Conservation (phyloP, 305 asterid genomes). For the Rubia tinctorum region DNA sequence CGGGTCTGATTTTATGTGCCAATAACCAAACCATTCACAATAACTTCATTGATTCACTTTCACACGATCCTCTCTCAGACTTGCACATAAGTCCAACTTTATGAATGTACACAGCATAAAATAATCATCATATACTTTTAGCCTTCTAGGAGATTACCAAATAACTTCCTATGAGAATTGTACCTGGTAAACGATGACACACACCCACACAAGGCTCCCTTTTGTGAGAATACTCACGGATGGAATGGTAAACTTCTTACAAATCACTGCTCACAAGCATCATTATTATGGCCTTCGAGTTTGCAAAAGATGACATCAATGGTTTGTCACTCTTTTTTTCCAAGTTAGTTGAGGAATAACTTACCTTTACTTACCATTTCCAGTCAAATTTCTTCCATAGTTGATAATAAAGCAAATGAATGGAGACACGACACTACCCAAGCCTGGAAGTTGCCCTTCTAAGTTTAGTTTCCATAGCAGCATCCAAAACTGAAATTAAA, state of each 20-base stretch:
- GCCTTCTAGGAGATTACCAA: neutral
- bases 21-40: neutral
- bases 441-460: conserved; percentile 2
- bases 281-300: neutral
- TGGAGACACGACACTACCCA: neutral
- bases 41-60: neutral
- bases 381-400: neutral
- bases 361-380: conserved; percentile 8
- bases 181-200: neutral
- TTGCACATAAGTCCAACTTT: neutral
- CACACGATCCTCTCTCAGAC: neutral
- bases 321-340: neutral
- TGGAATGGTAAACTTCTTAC: neutral
- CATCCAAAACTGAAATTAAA: neutral
- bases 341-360: neutral
- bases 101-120: neutral
- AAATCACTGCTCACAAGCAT: neutral
- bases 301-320: neutral
- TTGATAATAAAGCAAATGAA: neutral
- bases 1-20: neutral
- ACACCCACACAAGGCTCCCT: conserved; percentile 1
- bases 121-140: neutral
- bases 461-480: neutral
- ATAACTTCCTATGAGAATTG: neutral
- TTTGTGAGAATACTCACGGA: neutral